Conservation (phyloP, 805 yeast species). For the Lipomyces spencermartinsiae region DNA sequence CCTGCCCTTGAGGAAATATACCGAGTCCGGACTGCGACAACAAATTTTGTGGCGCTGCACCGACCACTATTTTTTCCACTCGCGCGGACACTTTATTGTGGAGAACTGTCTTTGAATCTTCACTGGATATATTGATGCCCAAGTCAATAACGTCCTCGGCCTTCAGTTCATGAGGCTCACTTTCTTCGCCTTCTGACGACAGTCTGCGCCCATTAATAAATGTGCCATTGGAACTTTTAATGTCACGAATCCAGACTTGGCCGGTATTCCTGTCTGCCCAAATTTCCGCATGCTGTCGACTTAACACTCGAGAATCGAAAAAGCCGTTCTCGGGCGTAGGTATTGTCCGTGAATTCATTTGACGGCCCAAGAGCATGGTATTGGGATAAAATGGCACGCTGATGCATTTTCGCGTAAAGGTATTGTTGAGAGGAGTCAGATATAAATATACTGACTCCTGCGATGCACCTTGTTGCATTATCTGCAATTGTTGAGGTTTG, state of each 20-base stretch:
- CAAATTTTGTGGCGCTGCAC: not conserved
- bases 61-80: slow-evolving; percentile 65
- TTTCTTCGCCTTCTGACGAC: slow-evolving; percentile 60
- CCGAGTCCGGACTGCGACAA: not conserved
- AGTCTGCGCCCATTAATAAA: slow-evolving; percentile 81
- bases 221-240: slow-evolving; percentile 93
- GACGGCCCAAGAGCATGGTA: slow-evolving; percentile 86
- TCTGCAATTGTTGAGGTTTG: slow-evolving; percentile 8
- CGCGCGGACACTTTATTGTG: slow-evolving; percentile 88
- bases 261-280: slow-evolving; percentile 71
- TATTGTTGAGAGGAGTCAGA: slow-evolving; percentile 77
- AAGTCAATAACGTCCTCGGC: slow-evolving; percentile 89
- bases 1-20: not conserved
- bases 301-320: slow-evolving; percentile 90
- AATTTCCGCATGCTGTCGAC: slow-evolving; percentile 92
- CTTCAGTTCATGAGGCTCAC: slow-evolving; percentile 62
- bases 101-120: slow-evolving; percentile 57
- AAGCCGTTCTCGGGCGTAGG: slow-evolving; percentile 81
- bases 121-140: slow-evolving; percentile 78
- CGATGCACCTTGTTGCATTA: not conserved
- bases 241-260: slow-evolving; percentile 76
- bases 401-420: slow-evolving; percentile 80
- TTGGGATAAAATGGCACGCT: slow-evolving; percentile 84
- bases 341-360: slow-evolving; percentile 60
- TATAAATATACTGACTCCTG: slow-evolving; percentile 30